phyloP scores from a whole-genome alignment of 2,329 filamentous ascomycete species.

The Truncatella angustata region DNA sequence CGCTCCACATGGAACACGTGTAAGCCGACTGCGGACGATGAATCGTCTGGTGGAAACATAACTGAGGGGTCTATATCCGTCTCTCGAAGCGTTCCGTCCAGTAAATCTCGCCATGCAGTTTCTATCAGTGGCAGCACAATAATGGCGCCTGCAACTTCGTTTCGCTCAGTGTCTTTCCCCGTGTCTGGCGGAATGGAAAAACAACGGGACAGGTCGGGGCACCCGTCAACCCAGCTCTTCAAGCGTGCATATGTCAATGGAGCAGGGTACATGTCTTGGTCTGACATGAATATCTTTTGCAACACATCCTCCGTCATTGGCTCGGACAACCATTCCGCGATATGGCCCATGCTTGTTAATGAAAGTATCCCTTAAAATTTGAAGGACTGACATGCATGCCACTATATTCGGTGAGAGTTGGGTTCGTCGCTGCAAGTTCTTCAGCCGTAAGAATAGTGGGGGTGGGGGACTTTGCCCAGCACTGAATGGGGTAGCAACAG shows the following conservation, averaged over 20 bases:
- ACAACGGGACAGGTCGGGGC: slow-evolving; percentile 25
- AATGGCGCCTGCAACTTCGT: slow-evolving; percentile 20
- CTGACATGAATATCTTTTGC: slow-evolving; percentile 23
- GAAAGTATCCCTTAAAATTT: too few relatives aligned
- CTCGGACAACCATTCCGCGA: background rate
- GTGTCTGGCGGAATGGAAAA: slow-evolving; percentile 15
- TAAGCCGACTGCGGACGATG: slow-evolving; percentile 23
- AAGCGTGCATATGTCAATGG: slow-evolving; percentile 28
- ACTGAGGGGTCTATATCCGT: slow-evolving; percentile 21
- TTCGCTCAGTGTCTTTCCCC: background rate
- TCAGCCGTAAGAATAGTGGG: background rate
- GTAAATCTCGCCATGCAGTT: slow-evolving; percentile 25
- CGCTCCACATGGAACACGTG: slow-evolving; percentile 36
- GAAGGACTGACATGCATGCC: background rate
- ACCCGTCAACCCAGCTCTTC: slow-evolving; percentile 24
- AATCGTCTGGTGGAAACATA: slow-evolving; percentile 22
- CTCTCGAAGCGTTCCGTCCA: slow-evolving; percentile 28
- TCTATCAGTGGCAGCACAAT: slow-evolving; percentile 28
- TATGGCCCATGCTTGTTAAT: background rate
- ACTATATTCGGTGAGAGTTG: too few relatives aligned
- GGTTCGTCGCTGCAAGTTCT: too few relatives aligned
- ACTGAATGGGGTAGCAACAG: background rate
- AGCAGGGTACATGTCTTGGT: slow-evolving; percentile 34
- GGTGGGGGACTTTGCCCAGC: background rate
- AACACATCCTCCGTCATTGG: slow-evolving; percentile 18